Evolutionary conservation across 441 rosid genomes (phyloP), one percentile per base, ranked within the genome.

Genomic region (Metrosideros polymorpha): DNA sequence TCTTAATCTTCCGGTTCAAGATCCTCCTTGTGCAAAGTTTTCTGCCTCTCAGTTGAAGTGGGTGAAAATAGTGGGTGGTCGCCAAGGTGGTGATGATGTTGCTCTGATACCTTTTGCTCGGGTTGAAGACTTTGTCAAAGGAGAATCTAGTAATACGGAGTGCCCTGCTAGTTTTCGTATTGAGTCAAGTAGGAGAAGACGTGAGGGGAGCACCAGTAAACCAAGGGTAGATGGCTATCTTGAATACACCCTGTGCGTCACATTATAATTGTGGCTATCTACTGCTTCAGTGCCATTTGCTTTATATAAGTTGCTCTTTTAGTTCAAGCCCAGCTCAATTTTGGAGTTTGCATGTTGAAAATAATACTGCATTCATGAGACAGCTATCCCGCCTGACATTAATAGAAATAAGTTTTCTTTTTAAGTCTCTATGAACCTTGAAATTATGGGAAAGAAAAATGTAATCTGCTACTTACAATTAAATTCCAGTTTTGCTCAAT

Each of bases 181-280:
- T 77, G 95, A 92, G 89, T 91, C 95, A 3, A 93, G 95, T 86
- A 92, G 94, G 90, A 92, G 91, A 88, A 91, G 92, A 87, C 88
- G 91, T 59, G 92, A 91, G 86, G 93, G 93, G 59, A 90, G 93
- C 84, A 90, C 91, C 83, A 90, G 88, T 89, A 93, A 92, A 89
- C 93, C 93, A 75, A 93, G 93, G 91, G 93, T 93, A 59, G 94
- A 93, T 88, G 92, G 95, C 39, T 89, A 91, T 90, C 93, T 92
- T 84, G 94, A 93, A 88, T 92, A 93, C 63, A 92, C 93, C 51
- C 83, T 93, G 94, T 92, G 91, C 76, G 93, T 87, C 85, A 83
- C 42, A 24, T 56, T 32, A 32, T 56, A 59, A 85, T 57, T 32
- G 32, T 83, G 84, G 85, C 85, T 84, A 15, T n/a, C 75, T 76